Base-by-base conservation (phyloP, 2,329 filamentous ascomycete species). In the Penicillium brasilianum region DNA sequence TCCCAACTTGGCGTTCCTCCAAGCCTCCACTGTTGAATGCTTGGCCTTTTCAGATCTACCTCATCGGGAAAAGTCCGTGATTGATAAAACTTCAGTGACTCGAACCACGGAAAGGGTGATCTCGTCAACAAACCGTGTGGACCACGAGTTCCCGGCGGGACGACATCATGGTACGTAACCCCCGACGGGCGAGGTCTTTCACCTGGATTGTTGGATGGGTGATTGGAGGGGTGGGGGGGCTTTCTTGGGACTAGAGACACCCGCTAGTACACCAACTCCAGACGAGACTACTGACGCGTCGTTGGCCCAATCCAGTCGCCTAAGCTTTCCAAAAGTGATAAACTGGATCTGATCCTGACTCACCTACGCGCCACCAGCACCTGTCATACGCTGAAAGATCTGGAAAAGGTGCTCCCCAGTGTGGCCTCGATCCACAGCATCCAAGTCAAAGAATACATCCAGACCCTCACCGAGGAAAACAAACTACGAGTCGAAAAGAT, bases 401-500 rank as follows among this genome's bases (percentile, higher is more conserved):
- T 90, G 10, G 88, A 90, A 74, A 90, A 89, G 73, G 78, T 78
- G 8, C 78, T 90, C 28, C 87, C 86, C 1, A 78, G 82, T 1
- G 82, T 88, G 49, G 86, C 85, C 6, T 85, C 85, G 10, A 87
- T 90, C 77, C 87, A 86, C 67, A 80, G 82, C 64, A 88, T 90
- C 82, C 85, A 88, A 71, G 85, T 88, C 49, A 89, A 88, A 74
- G 88, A 90, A 69, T 88, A 87, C 70, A 77, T 90, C 18, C 86
- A 88, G 71, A 79, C 82, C 4, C 81, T 90, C 20, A 78, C 80
- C 9, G 86, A 89, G 68, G 88, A 90, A 59, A 81, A 80, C 68
- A 82, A 84, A 67, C 84, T 90, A 62, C 82, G 83, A 18, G 84
- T 88, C 30, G 88, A 90, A 77, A 90, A 90, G 74, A 90, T 90